Evolutionary conservation across 192 early-diverging fungal species (phyloP).

Genomic region (Oehlia diaphana): DNA sequence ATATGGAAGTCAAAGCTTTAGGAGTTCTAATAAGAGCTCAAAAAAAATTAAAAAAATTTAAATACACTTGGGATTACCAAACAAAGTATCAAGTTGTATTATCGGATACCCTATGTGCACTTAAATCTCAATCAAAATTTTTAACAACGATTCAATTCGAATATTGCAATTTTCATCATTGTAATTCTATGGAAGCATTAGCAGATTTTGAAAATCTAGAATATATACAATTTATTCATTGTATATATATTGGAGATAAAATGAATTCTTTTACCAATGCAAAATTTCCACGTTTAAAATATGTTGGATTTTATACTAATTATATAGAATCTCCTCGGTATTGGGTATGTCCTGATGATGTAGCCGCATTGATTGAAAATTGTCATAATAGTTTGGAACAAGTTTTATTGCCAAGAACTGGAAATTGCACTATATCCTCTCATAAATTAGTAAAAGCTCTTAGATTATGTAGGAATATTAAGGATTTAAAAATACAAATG

Average conservation of each 20-base stretch:
- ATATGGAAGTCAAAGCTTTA: slow-evolving; percentile 15
- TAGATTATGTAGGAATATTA: background rate
- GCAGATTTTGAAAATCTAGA: slow-evolving; percentile 4
- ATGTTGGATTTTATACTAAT: background rate
- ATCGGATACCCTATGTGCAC: background rate
- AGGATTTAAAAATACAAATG: slow-evolving; percentile 2
- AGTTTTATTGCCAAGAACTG: background rate
- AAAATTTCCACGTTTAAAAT: background rate
- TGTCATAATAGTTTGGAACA: slow-evolving; percentile 3
- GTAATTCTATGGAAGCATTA: slow-evolving; percentile 1
- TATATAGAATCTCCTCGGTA: background rate
- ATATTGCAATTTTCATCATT: slow-evolving; percentile 11
- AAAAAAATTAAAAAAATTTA: slow-evolving; percentile 9
- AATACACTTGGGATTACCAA: slow-evolving; percentile 14
- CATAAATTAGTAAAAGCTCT: slow-evolving; percentile 8
- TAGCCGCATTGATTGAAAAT: slow-evolving; percentile 4
- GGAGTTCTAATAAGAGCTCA: background rate
- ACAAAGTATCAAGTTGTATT: background rate
- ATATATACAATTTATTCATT: slow-evolving; percentile 16
- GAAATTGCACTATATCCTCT: background rate
- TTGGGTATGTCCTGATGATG: background rate
- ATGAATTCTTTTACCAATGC: background rate
- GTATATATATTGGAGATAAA: background rate
- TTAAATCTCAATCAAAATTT: background rate
- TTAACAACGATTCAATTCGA: slow-evolving; percentile 12